phyloP scores from a whole-genome alignment of 2,329 filamentous ascomycete species.

The Metarhizium anisopliae region DNA sequence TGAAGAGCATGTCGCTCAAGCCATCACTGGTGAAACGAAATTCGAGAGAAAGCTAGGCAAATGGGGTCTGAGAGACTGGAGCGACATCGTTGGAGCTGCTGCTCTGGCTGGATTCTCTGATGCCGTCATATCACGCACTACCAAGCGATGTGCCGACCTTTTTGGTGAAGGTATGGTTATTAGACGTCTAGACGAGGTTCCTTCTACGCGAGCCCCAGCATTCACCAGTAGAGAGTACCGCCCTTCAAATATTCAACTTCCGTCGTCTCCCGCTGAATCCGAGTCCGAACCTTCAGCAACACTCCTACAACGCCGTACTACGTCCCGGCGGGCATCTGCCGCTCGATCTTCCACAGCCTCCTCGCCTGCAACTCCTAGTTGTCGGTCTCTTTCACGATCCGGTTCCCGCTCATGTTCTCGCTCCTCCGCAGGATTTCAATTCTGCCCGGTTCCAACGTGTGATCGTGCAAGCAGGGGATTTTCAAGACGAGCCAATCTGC shows the following conservation, averaged over 20 bases:
- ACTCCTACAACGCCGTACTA: slow-evolving; percentile 18
- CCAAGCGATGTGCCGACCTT: slow-evolving; percentile 63
- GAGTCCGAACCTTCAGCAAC: slow-evolving; percentile 16
- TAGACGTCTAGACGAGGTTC: slow-evolving; percentile 38
- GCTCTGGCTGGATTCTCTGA: slow-evolving; percentile 62
- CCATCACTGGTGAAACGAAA: slow-evolving; percentile 9
- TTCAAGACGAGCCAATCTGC: slow-evolving; percentile 24
- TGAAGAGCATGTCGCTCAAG: neutral
- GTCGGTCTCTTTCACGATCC: neutral
- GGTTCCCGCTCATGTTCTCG: slow-evolving; percentile 19
- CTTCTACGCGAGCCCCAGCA: slow-evolving; percentile 12
- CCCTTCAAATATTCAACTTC: slow-evolving; percentile 18
- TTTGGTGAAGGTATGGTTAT: slow-evolving; percentile 67
- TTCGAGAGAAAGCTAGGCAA: slow-evolving; percentile 18
- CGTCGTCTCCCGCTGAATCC: slow-evolving; percentile 12
- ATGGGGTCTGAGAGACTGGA: slow-evolving; percentile 64
- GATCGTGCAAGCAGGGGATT: slow-evolving; percentile 28
- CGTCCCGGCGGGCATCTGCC: slow-evolving; percentile 11
- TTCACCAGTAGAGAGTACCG: slow-evolving; percentile 20
- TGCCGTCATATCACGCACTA: slow-evolving; percentile 56
- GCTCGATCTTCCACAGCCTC: slow-evolving; percentile 9
- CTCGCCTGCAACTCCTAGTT: slow-evolving; percentile 3
- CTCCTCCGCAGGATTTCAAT: slow-evolving; percentile 24
- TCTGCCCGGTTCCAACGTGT: slow-evolving; percentile 29
- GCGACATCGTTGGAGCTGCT: slow-evolving; percentile 72